phyloP scores from a whole-genome alignment of 805 yeast genomes.

The Yarrowia bubula region DNA sequence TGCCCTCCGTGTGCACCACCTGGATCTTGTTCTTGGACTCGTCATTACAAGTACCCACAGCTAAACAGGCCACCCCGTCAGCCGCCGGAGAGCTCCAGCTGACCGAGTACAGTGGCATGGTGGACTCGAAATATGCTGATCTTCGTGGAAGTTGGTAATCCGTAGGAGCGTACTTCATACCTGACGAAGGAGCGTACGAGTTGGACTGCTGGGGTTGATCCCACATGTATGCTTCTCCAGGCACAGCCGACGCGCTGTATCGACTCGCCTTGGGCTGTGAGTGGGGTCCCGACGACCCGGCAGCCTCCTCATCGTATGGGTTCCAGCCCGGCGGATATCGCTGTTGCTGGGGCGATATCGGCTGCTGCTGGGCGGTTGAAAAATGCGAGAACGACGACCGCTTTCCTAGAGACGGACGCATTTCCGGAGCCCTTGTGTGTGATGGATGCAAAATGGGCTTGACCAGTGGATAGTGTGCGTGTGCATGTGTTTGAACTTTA shows the following conservation, averaged over 20 bases:
- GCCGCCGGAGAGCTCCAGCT: conserved; percentile 50
- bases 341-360: conserved; percentile 22
- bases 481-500: conserved; percentile 22
- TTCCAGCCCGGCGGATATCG: conserved; percentile 26
- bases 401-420: conserved; percentile 34
- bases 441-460: conserved; percentile 12
- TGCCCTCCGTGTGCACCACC: conserved; percentile 34
- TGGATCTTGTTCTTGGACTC: conserved; percentile 63
- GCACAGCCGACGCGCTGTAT: conserved; percentile 18
- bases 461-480: neutral
- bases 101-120: conserved; percentile 50
- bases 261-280: neutral
- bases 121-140: conserved; percentile 48
- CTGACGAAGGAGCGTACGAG: conserved; percentile 28
- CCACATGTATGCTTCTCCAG: conserved; percentile 10
- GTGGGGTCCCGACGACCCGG: neutral
- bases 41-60: conserved; percentile 76
- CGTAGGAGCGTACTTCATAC: neutral
- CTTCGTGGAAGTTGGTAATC: conserved; percentile 15
- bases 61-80: conserved; percentile 50
- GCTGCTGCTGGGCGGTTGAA: conserved; percentile 29
- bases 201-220: conserved; percentile 27
- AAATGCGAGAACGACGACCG: conserved; percentile 36
- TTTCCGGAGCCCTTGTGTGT: conserved; percentile 22
- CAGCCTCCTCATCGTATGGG: conserved; percentile 16